phyloP scores from a whole-genome alignment of 495 filamentous ascomycete species.

The Talaromyces adpressus region DNA sequence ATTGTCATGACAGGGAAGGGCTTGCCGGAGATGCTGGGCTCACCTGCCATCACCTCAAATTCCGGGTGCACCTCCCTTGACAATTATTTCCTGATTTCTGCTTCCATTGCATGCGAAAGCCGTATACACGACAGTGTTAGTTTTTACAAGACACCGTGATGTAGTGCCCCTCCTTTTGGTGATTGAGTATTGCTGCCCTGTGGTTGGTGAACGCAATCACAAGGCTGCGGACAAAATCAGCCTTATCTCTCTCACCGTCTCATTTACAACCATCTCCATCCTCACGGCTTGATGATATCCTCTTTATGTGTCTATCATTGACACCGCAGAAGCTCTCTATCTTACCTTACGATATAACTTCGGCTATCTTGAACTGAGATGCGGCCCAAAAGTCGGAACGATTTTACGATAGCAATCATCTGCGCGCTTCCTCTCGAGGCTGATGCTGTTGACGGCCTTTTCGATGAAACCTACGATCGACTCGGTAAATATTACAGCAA shows the following conservation, averaged over 20 bases:
- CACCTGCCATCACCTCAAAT: too few relatives aligned
- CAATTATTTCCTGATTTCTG: too few relatives aligned
- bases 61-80: neutral
- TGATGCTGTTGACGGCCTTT: constrained; percentile 14
- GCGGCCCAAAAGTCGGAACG: neutral
- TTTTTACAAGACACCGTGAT: neutral
- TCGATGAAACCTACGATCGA: neutral
- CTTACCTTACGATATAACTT: neutral
- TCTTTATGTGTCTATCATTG: too few relatives aligned
- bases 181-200: neutral
- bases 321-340: neutral
- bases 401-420: constrained; percentile 11
- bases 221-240: neutral
- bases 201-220: neutral
- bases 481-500: constrained; percentile 12
- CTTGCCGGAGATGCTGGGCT: neutral
- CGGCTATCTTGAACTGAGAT: neutral
- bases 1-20: neutral
- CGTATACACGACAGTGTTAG: neutral
- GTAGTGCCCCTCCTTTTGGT: neutral
- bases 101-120: neutral
- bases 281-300: too few relatives aligned
- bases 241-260: neutral
- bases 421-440: constrained; percentile 20
- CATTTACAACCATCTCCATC: too few relatives aligned